phyloP scores from a whole-genome alignment of 2,329 filamentous ascomycete species.

The Aspergillus sp. region DNA sequence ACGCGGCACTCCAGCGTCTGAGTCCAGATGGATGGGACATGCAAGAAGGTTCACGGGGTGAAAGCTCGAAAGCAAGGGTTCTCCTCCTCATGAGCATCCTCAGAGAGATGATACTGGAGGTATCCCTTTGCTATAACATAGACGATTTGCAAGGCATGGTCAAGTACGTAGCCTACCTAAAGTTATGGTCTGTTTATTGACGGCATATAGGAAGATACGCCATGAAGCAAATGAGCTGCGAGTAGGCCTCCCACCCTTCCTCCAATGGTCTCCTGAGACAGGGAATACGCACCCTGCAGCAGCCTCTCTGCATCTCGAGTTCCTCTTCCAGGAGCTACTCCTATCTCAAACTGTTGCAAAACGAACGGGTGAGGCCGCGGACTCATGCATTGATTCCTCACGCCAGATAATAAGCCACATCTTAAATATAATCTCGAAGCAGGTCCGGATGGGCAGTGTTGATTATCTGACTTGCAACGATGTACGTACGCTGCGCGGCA shows the following conservation, averaged over 20 bases:
- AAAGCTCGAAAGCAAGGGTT: too few relatives aligned
- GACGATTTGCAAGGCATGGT: conserved; percentile 1
- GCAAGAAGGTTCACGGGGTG: not conserved
- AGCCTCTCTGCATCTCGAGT: conserved; percentile 15
- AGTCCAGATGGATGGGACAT: conserved; percentile 24
- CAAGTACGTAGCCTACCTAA: not conserved
- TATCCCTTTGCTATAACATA: too few relatives aligned
- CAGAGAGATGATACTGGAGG: too few relatives aligned
- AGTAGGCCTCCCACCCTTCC: not conserved
- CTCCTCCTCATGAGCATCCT: too few relatives aligned
- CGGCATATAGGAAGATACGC: not conserved
- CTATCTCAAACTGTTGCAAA: conserved; percentile 19
- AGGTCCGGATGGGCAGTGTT: conserved; percentile 1
- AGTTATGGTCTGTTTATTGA: not conserved
- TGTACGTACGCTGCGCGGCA: not conserved
- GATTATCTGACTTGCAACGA: not conserved
- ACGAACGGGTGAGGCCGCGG: conserved; percentile 7
- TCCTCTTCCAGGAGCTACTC: conserved; percentile 22
- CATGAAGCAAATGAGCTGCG: conserved; percentile 3
- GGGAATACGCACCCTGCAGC: not conserved
- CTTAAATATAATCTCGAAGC: not conserved
- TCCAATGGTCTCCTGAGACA: conserved; percentile 10
- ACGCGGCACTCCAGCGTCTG: conserved; percentile 12
- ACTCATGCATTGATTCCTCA: not conserved
- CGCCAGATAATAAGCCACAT: conserved; percentile 4